phyloP scores from a whole-genome alignment of 371 early-diverging fungal species.

The Conidiobolus incongruus region DNA sequence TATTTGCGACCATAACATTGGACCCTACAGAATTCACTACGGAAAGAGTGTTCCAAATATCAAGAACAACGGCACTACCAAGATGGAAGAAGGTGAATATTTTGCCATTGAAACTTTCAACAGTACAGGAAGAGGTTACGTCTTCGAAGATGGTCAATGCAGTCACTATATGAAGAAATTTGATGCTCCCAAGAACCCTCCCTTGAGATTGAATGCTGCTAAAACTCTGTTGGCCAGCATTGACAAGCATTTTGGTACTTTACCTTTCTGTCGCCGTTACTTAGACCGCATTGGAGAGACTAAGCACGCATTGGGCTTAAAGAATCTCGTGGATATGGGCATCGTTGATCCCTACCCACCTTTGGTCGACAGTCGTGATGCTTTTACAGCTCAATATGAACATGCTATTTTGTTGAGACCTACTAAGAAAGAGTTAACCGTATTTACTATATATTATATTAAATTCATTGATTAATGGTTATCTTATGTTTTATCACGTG shows the following conservation, averaged over 20 bases:
- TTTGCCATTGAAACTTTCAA: slow-evolving; percentile 99
- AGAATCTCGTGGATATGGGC: slow-evolving; percentile 68
- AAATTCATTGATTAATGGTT: slow-evolving; percentile 1
- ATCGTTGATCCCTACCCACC: slow-evolving; percentile 90
- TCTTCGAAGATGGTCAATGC: slow-evolving; percentile 82
- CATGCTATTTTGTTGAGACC: slow-evolving; percentile 89
- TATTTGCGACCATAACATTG: slow-evolving; percentile 96
- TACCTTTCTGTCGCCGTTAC: slow-evolving; percentile 97
- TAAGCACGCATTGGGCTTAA: slow-evolving; percentile 64
- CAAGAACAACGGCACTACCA: slow-evolving; percentile 71
- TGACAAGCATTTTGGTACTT: slow-evolving; percentile 82
- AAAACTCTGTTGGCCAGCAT: slow-evolving; percentile 75
- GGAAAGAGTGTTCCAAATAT: slow-evolving; percentile 97
- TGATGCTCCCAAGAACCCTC: slow-evolving; percentile 32
- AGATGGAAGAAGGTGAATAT: slow-evolving; percentile 94
- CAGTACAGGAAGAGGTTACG: slow-evolving; percentile 91
- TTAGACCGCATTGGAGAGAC: slow-evolving; percentile 80
- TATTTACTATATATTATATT: not conserved
- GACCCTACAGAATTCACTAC: slow-evolving; percentile 86
- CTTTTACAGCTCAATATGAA: slow-evolving; percentile 96
- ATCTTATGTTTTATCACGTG: slow-evolving; percentile 24
- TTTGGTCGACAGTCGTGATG: slow-evolving; percentile 73
- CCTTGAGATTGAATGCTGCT: slow-evolving; percentile 13
- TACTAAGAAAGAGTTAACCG: slow-evolving; percentile 60
- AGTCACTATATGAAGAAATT: slow-evolving; percentile 77